Evolutionary conservation across 1,284 basidiomycete species (phyloP).

Genomic region (Vanrija pseudolonga): DNA sequence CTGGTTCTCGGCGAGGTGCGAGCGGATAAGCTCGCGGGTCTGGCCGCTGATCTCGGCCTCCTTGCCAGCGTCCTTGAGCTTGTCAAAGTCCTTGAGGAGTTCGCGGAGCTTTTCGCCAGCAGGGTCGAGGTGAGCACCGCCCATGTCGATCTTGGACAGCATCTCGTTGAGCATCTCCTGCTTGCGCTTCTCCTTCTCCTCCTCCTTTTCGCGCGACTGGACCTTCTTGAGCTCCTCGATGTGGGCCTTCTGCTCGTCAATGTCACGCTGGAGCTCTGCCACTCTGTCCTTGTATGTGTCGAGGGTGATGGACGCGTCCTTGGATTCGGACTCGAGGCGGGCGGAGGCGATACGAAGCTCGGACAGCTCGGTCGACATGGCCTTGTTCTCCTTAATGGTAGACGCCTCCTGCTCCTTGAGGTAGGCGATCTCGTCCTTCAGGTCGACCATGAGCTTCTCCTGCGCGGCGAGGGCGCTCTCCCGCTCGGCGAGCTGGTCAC

Average conservation of each 20-base stretch:
- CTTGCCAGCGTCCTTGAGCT: slow-evolving; percentile 16
- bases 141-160: slow-evolving; percentile 97
- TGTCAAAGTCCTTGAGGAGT: slow-evolving; percentile 39
- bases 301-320: slow-evolving; percentile 89
- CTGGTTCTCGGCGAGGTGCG: slow-evolving; percentile 87
- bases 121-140: slow-evolving; percentile 28
- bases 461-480: slow-evolving; percentile 71
- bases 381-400: slow-evolving; percentile 72
- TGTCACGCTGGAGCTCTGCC: slow-evolving; percentile 75
- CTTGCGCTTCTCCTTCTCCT: slow-evolving; percentile 98
- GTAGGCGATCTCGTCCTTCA: slow-evolving; percentile 78
- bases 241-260: slow-evolving; percentile 83
- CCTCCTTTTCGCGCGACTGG: slow-evolving; percentile 80
- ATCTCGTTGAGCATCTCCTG: slow-evolving; percentile 99
- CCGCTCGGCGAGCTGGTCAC: slow-evolving; percentile 86
- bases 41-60: slow-evolving; percentile 31
- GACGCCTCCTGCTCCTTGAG: slow-evolving; percentile 82
- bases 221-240: slow-evolving; percentile 77
- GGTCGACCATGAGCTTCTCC: slow-evolving; percentile 64
- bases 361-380: slow-evolving; percentile 74
- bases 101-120: slow-evolving; percentile 41
- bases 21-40: slow-evolving; percentile 60
- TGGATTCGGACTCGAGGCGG: slow-evolving; percentile 89
- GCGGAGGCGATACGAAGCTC: slow-evolving; percentile 89
- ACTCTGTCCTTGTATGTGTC: slow-evolving; percentile 97